Conservation (phyloP, 2,329 filamentous ascomycete species). For the Clonostachys chloroleuca region DNA sequence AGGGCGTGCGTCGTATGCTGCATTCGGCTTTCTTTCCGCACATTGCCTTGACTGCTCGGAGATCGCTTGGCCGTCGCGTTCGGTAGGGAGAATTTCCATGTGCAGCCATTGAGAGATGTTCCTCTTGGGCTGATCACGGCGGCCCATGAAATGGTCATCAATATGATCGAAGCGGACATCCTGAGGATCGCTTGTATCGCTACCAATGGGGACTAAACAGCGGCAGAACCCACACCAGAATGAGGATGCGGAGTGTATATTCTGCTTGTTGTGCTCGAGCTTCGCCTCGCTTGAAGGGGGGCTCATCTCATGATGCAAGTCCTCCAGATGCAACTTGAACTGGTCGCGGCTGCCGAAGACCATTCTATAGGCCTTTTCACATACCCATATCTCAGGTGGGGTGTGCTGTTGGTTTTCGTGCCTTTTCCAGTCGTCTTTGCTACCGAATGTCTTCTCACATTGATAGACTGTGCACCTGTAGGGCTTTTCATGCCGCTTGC, state of each 20-base stretch:
- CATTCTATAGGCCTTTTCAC: slow-evolving; percentile 54
- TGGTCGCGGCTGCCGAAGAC: slow-evolving; percentile 52
- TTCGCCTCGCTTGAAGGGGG: slow-evolving; percentile 28
- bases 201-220: slow-evolving; percentile 43
- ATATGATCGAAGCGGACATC: slow-evolving; percentile 61
- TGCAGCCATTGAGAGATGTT: slow-evolving; percentile 53
- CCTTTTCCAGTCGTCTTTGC: slow-evolving; percentile 91
- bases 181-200: slow-evolving; percentile 15
- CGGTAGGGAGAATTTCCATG: slow-evolving; percentile 13
- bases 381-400: slow-evolving; percentile 68
- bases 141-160: slow-evolving; percentile 63
- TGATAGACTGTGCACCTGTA: slow-evolving; percentile 73
- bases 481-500: slow-evolving; percentile 74
- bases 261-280: slow-evolving; percentile 53
- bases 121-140: slow-evolving; percentile 26
- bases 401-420: slow-evolving; percentile 81
- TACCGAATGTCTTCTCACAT: slow-evolving; percentile 76
- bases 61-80: too few species aligned
- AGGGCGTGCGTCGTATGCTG: too few species aligned
- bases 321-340: slow-evolving; percentile 58
- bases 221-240: slow-evolving; percentile 91
- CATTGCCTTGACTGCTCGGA: too few species aligned
- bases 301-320: slow-evolving; percentile 36
- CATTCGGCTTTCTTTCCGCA: too few species aligned
- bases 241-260: slow-evolving; percentile 55